phyloP scores from a whole-genome alignment of 805 yeast species.

The Metschnikowia borealis region DNA sequence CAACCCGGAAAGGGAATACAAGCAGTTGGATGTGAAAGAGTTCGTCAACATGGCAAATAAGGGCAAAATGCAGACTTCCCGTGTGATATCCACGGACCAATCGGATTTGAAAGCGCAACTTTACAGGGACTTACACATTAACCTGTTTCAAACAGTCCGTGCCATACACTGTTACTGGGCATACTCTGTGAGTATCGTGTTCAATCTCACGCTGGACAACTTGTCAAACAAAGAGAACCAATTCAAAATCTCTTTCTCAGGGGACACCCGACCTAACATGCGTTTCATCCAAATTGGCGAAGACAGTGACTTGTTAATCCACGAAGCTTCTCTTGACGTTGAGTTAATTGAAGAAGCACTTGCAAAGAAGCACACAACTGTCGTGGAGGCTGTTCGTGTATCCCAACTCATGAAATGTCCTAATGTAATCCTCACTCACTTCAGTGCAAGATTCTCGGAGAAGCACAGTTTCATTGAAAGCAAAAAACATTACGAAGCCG shows the following conservation, averaged over 20 bases:
- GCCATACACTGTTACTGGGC: conserved; percentile 87
- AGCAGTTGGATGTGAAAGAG: conserved; percentile 23
- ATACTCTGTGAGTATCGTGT: conserved; percentile 54
- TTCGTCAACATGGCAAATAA: conserved; percentile 32
- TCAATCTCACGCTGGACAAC: conserved; percentile 39
- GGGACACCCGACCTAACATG: conserved; percentile 86
- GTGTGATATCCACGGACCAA: conserved; percentile 17
- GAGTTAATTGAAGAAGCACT: conserved; percentile 73
- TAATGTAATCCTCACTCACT: conserved; percentile 78
- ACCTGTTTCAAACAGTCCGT: conserved; percentile 52
- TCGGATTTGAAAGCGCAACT: conserved; percentile 21
- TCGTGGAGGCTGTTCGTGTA: conserved; percentile 77
- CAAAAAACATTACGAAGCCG: conserved; percentile 20
- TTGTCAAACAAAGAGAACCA: conserved; percentile 20
- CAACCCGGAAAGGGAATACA: conserved; percentile 26
- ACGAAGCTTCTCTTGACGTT: conserved; percentile 91
- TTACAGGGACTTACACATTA: conserved; percentile 41
- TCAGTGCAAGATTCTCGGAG: conserved; percentile 75
- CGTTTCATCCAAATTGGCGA: conserved; percentile 64
- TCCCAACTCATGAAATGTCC: conserved; percentile 68
- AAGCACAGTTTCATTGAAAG: conserved; percentile 28
- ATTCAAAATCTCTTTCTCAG: conserved; percentile 83
- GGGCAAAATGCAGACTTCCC: conserved; percentile 19
- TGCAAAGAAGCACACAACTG: conserved; percentile 80
- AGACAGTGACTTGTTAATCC: conserved; percentile 71